These are phyloP conservation scores for Sarocladium strictum DNA, from an alignment of 2,329 filamentous ascomycete genomes.

Conservation along the genomic window DNA sequence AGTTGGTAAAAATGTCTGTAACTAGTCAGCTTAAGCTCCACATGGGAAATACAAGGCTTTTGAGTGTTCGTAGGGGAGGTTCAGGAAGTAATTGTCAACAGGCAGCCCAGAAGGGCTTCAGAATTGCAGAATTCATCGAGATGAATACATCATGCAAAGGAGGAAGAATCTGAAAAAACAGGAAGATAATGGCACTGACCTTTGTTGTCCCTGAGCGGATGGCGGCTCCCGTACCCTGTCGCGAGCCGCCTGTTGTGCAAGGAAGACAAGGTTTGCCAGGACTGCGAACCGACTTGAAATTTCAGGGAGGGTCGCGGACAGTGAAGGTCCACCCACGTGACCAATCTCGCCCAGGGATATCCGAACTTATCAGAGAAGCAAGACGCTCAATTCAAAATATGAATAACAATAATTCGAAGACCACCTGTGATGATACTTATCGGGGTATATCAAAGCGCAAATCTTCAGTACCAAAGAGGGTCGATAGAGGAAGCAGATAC, in stretches of 20 bases:
- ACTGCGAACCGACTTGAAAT: too few relatives aligned
- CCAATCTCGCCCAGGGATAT: not conserved
- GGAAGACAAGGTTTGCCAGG: not conserved
- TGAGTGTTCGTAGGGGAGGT: not conserved
- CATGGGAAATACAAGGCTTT: not conserved
- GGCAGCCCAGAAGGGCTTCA: slow-evolving; percentile 22
- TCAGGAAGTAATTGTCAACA: slow-evolving; percentile 13
- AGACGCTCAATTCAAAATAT: slow-evolving; percentile 10
- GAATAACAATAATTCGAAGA: not conserved
- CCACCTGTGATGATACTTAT: slow-evolving; percentile 2
- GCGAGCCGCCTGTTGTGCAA: not conserved
- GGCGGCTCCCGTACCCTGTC: not conserved
- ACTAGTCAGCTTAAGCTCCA: not conserved
- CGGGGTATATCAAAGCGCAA: slow-evolving; percentile 10
- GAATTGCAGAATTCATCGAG: slow-evolving; percentile 45
- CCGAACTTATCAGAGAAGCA: slow-evolving; percentile 13
- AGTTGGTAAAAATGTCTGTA: not conserved
- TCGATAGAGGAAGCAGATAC: not conserved
- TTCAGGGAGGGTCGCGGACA: slow-evolving; percentile 7
- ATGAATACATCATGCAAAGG: slow-evolving; percentile 30
- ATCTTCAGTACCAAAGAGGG: not conserved
- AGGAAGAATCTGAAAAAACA: not conserved
- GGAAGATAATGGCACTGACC: not conserved
- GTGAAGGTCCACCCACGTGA: not conserved
- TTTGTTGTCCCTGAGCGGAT: not conserved